A percentile compares a stretch with the other conserved stretches of the same genome.
Evolutionary conservation across 345 rosid species (phyloP).

Genomic region (Adansonia digitata): DNA sequence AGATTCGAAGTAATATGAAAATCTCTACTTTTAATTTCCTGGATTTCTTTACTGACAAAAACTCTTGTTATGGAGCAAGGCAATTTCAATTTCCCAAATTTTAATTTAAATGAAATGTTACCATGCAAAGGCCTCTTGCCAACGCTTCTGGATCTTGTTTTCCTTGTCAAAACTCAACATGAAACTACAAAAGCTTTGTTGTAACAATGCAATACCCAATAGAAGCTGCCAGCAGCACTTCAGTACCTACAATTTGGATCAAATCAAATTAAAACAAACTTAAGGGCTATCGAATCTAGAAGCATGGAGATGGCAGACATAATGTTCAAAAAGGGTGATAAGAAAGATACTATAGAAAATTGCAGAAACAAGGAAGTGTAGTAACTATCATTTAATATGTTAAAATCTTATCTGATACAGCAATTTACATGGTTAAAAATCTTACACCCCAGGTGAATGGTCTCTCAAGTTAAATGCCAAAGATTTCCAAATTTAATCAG

Average conservation of each 20-base stretch:
- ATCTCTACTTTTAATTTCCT: neutral
- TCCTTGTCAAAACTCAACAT: neutral
- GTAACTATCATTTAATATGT: neutral
- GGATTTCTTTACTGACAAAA: neutral
- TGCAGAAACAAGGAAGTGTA: neutral
- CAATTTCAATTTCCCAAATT: neutral
- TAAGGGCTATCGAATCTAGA: neutral
- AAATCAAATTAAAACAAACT: neutral
- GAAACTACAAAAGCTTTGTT: neutral
- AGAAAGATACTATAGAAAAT: neutral
- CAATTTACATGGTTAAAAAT: neutral
- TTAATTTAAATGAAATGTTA: neutral
- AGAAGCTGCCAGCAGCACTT: no score
- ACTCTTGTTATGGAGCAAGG: neutral
- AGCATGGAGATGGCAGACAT: neutral
- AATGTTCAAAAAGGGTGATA: neutral
- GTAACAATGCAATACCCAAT: neutral
- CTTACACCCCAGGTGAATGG: neutral
- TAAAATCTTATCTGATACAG: neutral
- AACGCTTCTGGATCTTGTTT: neutral
- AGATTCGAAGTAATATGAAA: neutral
- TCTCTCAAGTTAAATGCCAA: neutral
- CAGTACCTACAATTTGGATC: no score
- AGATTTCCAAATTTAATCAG: neutral
- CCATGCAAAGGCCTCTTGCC: neutral